A percentile compares a stretch with the other conserved stretches of the same genome.
Conservation (phyloP, 331 rosid species). For the Rhamnella rubrinervis region DNA sequence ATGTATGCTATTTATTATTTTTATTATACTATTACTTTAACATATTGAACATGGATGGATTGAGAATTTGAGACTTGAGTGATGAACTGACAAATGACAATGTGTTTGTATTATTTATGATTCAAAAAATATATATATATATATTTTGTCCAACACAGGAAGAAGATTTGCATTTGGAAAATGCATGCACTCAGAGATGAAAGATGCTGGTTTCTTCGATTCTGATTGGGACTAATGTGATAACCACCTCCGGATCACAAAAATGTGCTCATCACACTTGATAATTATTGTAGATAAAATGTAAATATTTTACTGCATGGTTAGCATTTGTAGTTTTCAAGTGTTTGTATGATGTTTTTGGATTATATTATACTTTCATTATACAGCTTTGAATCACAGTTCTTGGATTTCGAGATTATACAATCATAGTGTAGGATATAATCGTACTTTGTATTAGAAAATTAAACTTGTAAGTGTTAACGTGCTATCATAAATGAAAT, state of each 20-base stretch:
- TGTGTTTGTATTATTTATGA: not conserved
- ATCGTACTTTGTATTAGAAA: too few species aligned
- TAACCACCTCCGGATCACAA: conserved; percentile 2
- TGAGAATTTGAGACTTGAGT: too few species aligned
- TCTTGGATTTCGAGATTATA: too few species aligned
- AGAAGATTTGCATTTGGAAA: conserved; percentile 79
- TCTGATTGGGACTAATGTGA: conserved; percentile 70
- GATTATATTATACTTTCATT: not conserved
- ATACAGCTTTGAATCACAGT: not conserved
- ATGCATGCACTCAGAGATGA: conserved; percentile 91
- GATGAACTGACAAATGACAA: too few species aligned
- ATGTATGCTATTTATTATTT: too few species aligned
- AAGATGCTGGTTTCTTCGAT: conserved; percentile 88
- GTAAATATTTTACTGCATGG: conserved; percentile 27
- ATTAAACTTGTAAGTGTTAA: too few species aligned
- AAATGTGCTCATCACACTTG: not conserved
- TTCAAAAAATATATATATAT: not conserved
- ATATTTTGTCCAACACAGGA: conserved; percentile 47
- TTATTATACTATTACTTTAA: too few species aligned
- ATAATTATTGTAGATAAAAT: conserved; percentile 32
- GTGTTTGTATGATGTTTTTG: conserved; percentile 1
- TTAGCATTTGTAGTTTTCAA: not conserved
- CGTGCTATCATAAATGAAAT: too few species aligned
- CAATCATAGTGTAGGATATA: too few species aligned
- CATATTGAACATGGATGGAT: too few species aligned